Evolutionary conservation across 148 eudicot species (phyloP), one percentile per base, ranked within the genome.

Genomic region (Cornus suecica): DNA sequence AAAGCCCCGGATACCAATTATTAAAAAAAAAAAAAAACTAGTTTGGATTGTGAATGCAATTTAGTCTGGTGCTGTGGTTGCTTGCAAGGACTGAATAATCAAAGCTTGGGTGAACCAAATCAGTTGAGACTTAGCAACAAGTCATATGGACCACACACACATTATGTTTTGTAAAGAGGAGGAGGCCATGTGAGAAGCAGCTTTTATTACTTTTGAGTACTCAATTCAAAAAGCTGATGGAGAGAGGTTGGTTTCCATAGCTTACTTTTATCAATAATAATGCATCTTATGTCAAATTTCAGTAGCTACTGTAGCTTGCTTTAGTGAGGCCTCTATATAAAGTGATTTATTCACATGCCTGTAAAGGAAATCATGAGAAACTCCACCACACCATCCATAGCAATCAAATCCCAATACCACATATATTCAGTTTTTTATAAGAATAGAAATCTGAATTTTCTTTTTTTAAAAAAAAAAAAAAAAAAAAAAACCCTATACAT

Each of bases 71-170:
- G 13, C 69, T 66, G 3, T 8, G 23, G 6, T 29, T 4, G 37
- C 24, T 16, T 16, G 42, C 69, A 27, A 32, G 34, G 34, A 2
- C 34, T 27, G 22, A 18, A 20, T 48, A 18, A 20, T 48, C 20
- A 25, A 52, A 23, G 48, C 64, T 72, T 72, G 45, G 23, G 29
- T 58, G 66, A 72, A n/a, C 30, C 56, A 24, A 48, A 4, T 48
- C 25, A 28, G 22, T 56, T 72, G 30, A 28, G 11, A 23, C 13
- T 14, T 26, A 29, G 24, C 7, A 45, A 73, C 76, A 8, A 37
- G 76, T 26, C 69, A 74, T 32, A 32, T 62, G 76, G 76, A 74
- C 67, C 76, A 41, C 58, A 65, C 62, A 16, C 69, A 27, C 76
- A 62, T 11, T 1, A 5, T 10, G 20, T 42, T 32, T 23, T 32